phyloP scores from a whole-genome alignment of 1,284 basidiomycete species.

The Ceratobasidium sp. region DNA sequence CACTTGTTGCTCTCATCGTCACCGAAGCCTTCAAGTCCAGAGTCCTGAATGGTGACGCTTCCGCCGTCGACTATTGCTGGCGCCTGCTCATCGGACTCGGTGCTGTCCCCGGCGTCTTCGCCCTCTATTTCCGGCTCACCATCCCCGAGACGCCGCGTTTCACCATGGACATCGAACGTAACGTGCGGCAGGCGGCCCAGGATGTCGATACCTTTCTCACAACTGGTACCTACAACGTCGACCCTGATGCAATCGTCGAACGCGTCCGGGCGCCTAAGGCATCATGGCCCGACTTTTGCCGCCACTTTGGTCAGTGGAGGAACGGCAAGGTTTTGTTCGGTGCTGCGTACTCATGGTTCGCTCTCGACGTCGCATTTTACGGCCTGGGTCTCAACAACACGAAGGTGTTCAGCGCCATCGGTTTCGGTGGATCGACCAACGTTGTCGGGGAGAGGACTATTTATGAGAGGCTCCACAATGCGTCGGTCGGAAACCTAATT shows the following conservation, averaged over 20 bases:
- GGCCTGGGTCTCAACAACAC: constrained; percentile 84
- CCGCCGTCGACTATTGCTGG: constrained; percentile 62
- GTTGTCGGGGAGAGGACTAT: constrained; percentile 13
- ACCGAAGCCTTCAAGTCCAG: constrained; percentile 73
- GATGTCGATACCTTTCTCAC: constrained; percentile 75
- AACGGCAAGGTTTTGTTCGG: constrained; percentile 59
- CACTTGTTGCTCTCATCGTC: constrained; percentile 74
- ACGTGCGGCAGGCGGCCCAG: constrained; percentile 74
- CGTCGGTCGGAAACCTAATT: constrained; percentile 65
- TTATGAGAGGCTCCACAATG: constrained; percentile 53
- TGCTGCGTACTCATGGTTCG: constrained; percentile 77
- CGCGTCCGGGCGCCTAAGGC: constrained; percentile 74
- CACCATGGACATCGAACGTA: constrained; percentile 90
- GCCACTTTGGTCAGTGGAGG: constrained; percentile 59
- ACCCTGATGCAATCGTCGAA: constrained; percentile 68
- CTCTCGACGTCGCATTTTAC: constrained; percentile 65
- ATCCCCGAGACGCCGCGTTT: constrained; percentile 73
- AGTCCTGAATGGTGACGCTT: constrained; percentile 62
- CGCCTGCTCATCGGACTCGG: constrained; percentile 61
- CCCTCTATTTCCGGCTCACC: constrained; percentile 62
- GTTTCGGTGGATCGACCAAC: constrained; percentile 56
- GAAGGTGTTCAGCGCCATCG: constrained; percentile 65
- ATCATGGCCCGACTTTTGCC: constrained; percentile 68
- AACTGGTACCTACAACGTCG: constrained; percentile 62
- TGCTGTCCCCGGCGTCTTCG: constrained; percentile 57